Percentiles rank a stretch among this genome's conserved stretches.
Conservation (phyloP, 805 yeast genomes). For the Torulaspora microellipsoides region DNA sequence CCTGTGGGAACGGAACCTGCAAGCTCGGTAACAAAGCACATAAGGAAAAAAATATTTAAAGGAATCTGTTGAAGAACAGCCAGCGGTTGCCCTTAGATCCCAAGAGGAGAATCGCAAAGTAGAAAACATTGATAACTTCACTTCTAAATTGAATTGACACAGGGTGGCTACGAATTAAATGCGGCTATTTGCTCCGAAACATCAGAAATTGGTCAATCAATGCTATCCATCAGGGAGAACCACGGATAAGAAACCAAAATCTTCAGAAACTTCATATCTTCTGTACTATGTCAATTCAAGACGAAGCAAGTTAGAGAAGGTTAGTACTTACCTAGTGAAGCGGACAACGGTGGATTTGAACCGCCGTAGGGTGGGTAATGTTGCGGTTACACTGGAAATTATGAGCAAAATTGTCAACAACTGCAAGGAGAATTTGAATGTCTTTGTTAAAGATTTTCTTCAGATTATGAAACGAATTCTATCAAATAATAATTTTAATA, state of each 20-base stretch:
- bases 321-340: conserved; percentile 60
- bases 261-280: conserved; percentile 84
- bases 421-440: conserved; percentile 79
- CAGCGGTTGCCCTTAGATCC: neutral
- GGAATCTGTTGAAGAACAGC: neutral
- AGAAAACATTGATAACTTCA: neutral
- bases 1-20: neutral
- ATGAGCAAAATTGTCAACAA: conserved; percentile 62
- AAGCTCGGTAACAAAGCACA: neutral
- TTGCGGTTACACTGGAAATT: conserved; percentile 74
- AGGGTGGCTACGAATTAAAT: conserved; percentile 1
- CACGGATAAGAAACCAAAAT: conserved; percentile 83
- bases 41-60: neutral
- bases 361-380: conserved; percentile 67
- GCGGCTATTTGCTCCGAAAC: conserved; percentile 62
- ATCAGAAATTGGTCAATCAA: conserved; percentile 81
- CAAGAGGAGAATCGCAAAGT: neutral
- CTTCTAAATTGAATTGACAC: neutral
- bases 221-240: conserved; percentile 91
- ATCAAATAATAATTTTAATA: conserved; percentile 36
- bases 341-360: conserved; percentile 58
- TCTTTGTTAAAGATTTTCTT: conserved; percentile 68
- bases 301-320: conserved; percentile 83
- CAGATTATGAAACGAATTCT: conserved; percentile 52
- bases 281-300: conserved; percentile 88